Percentiles rank a stretch among this genome's conserved stretches.
Evolutionary conservation across 352 stramenopile genomes (phyloP).

Genomic region (Phytophthora rubi): DNA sequence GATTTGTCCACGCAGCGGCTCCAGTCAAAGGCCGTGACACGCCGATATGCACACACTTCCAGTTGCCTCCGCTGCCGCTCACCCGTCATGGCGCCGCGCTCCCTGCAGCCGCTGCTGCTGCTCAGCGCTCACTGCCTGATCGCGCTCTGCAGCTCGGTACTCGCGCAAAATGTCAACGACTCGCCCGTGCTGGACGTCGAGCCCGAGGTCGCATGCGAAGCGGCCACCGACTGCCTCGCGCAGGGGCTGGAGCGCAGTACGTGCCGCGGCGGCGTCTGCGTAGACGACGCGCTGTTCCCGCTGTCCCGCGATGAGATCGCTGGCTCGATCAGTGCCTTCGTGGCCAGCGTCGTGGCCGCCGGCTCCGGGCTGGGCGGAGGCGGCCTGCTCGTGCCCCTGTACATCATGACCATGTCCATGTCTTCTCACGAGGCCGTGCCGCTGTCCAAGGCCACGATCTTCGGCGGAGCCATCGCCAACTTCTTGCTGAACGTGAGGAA

Average conservation of each 20-base stretch:
- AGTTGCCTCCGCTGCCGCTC: constrained; percentile 2
- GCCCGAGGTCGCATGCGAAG: constrained; percentile 43
- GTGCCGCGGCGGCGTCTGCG: constrained; percentile 59
- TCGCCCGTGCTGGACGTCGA: constrained; percentile 40
- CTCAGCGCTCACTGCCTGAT: constrained; percentile 1
- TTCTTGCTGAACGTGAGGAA: constrained; percentile 76
- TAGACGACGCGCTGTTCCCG: constrained; percentile 65
- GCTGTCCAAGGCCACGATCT: constrained; percentile 86
- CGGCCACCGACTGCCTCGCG: constrained; percentile 55
- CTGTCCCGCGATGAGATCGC: constrained; percentile 57
- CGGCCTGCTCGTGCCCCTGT: constrained; percentile 76
- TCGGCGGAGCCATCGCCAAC: constrained; percentile 78
- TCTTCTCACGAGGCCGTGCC: constrained; percentile 84
- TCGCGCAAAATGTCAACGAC: constrained; percentile 42
- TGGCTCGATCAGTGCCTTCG: constrained; percentile 71
- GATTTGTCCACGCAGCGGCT: background rate
- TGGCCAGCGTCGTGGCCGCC: constrained; percentile 65
- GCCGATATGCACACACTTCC: constrained; percentile 15
- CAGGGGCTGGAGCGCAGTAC: constrained; percentile 44
- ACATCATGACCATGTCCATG: constrained; percentile 78
- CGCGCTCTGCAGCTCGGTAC: background rate
- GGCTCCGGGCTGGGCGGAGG: constrained; percentile 78
- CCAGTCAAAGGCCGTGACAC: constrained; percentile 17
- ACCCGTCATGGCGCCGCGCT: constrained; percentile 13
- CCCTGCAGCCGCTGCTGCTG: constrained; percentile 17